These are phyloP conservation scores for Paramyrothecium roridum DNA, from an alignment of 2,329 filamentous ascomycete species.

Conservation along the genomic window DNA sequence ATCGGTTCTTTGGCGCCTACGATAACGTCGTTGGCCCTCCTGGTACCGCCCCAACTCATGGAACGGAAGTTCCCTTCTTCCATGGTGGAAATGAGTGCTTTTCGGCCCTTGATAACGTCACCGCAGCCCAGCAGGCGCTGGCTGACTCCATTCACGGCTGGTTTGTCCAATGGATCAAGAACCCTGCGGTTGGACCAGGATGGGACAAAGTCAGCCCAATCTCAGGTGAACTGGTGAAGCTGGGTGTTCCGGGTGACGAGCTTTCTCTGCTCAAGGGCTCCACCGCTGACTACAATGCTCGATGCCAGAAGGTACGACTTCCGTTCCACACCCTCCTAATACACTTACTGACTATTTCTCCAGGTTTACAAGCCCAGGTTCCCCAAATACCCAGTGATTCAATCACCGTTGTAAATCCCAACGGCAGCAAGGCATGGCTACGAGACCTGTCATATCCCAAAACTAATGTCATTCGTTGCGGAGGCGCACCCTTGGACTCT, in stretches of 20 bases:
- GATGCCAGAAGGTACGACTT: conserved; percentile 14
- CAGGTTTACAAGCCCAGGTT: neutral
- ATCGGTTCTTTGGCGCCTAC: conserved; percentile 40
- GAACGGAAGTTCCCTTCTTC: conserved; percentile 39
- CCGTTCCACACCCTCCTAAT: neutral
- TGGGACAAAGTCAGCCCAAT: conserved; percentile 27
- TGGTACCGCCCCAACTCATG: conserved; percentile 18
- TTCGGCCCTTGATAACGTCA: conserved; percentile 24
- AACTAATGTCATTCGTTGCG: too few species aligned
- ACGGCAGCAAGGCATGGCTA: too few species aligned
- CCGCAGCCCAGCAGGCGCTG: conserved; percentile 32
- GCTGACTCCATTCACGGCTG: conserved; percentile 38
- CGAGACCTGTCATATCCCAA: too few species aligned
- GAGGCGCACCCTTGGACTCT: too few species aligned
- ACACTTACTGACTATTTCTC: neutral
- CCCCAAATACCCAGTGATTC: neutral
- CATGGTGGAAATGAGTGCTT: conserved; percentile 42
- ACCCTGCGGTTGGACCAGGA: conserved; percentile 36
- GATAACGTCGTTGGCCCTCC: conserved; percentile 31
- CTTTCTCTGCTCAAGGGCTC: conserved; percentile 7
- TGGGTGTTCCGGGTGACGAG: conserved; percentile 17
- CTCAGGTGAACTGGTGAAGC: conserved; percentile 12
- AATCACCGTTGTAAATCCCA: neutral
- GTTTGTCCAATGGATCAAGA: conserved; percentile 42
- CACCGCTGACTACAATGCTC: conserved; percentile 10